phyloP scores from a whole-genome alignment of 768 basidiomycete species.

The Cubamyces sp. region DNA sequence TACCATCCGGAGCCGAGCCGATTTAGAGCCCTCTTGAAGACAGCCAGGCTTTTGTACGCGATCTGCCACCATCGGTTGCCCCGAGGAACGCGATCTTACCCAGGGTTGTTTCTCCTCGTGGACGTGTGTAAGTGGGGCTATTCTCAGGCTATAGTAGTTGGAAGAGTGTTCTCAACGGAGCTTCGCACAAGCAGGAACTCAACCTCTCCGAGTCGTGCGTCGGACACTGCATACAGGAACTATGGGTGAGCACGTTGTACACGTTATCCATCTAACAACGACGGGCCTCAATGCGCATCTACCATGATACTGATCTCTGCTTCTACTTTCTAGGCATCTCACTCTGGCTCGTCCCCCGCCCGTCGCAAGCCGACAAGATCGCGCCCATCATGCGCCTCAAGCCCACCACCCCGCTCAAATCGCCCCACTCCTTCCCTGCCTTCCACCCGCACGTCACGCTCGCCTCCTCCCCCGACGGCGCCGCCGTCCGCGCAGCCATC shows the following conservation, averaged over 20 bases:
- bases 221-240: neutral
- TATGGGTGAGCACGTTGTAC: slow-evolving; percentile 9
- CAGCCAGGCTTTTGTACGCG: neutral
- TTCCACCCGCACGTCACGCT: slow-evolving; percentile 79
- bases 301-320: neutral
- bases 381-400: slow-evolving; percentile 49
- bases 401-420: slow-evolving; percentile 30
- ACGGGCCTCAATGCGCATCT: too few species aligned
- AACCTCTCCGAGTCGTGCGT: too few species aligned
- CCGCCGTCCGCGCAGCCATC: slow-evolving; percentile 45
- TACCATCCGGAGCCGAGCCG: too few species aligned
- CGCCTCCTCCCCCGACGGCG: slow-evolving; percentile 44
- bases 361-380: slow-evolving; percentile 48
- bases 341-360: slow-evolving; percentile 71
- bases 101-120: too few species aligned
- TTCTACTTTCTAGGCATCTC: slow-evolving; percentile 48
- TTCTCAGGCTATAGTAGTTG: too few species aligned
- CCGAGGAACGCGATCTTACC: too few species aligned
- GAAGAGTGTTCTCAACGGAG: too few species aligned
- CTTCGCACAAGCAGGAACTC: too few species aligned
- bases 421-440: slow-evolving; percentile 55
- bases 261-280: neutral
- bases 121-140: too few species aligned
- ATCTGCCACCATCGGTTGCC: neutral
- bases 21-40: neutral